phyloP scores from a whole-genome alignment of 148 eudicot genomes.

The Bassia scoparia region DNA sequence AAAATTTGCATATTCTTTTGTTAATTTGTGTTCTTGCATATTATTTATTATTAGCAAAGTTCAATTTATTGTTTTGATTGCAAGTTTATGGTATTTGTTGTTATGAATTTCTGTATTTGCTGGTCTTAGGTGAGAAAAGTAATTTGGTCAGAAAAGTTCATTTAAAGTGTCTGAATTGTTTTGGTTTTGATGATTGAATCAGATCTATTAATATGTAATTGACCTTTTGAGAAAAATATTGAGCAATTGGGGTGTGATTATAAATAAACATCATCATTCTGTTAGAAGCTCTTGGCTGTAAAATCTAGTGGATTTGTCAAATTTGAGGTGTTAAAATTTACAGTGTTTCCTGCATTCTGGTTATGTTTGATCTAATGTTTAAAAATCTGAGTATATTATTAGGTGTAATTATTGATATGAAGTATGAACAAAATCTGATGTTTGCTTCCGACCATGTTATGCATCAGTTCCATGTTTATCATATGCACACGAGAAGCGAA shows the following conservation, averaged over 20 bases:
- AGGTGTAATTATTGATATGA: neutral
- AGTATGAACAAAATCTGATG: neutral
- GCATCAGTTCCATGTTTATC: neutral
- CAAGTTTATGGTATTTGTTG: neutral
- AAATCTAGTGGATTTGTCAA: neutral
- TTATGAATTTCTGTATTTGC: neutral
- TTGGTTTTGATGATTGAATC: conserved; percentile 7
- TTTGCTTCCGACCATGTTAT: neutral
- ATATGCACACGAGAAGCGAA: too few species aligned
- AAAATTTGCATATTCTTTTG: neutral
- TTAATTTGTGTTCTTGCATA: too few species aligned
- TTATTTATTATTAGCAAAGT: too few species aligned
- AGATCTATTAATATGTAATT: conserved; percentile 19
- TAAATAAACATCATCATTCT: neutral
- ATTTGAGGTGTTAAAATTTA: conserved; percentile 1
- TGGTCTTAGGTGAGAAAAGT: neutral
- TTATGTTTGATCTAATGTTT: neutral
- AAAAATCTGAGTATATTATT: neutral
- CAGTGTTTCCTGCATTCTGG: neutral
- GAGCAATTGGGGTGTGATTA: neutral
- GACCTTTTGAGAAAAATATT: conserved; percentile 6
- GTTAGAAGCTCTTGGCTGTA: neutral
- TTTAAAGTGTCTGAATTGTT: neutral
- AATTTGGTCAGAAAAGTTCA: neutral
- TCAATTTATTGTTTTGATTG: neutral